phyloP scores from a whole-genome alignment of 176 grass and related monocot species.

The Hordeum vulgare region DNA sequence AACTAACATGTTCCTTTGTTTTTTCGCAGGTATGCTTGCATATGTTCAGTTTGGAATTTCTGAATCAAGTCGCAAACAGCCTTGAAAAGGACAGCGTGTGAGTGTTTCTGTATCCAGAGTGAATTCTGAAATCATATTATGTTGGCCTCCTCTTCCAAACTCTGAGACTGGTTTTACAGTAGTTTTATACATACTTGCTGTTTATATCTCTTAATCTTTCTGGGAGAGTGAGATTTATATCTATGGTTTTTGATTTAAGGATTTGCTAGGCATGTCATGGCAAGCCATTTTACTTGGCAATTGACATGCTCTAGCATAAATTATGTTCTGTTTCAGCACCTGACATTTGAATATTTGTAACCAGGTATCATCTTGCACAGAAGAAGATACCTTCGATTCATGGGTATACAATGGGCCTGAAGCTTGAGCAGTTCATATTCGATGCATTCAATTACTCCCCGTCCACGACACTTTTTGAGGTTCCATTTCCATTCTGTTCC shows the following conservation, averaged over 20 bases:
- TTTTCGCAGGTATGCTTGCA: slow-evolving; percentile 68
- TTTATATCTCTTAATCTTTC: background rate
- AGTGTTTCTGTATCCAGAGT: slow-evolving; percentile 35
- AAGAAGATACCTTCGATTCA: slow-evolving; percentile 98
- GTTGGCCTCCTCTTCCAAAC: background rate
- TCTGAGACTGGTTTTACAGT: background rate
- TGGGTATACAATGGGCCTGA: slow-evolving; percentile 64
- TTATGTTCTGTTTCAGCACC: background rate
- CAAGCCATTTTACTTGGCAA: slow-evolving; percentile 5
- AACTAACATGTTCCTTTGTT: background rate
- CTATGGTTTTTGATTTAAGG: background rate
- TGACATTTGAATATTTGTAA: slow-evolving; percentile 9
- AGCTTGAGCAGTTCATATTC: slow-evolving; percentile 92
- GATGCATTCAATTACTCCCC: slow-evolving; percentile 89
- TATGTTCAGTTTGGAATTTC: slow-evolving; percentile 88
- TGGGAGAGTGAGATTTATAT: background rate
- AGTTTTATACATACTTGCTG: background rate
- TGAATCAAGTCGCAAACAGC: slow-evolving; percentile 83
- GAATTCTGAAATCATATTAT: background rate
- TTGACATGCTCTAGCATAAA: background rate
- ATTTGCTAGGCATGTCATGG: background rate
- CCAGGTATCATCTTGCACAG: slow-evolving; percentile 88
- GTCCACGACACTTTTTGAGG: slow-evolving; percentile 87
- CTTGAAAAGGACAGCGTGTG: slow-evolving; percentile 96
- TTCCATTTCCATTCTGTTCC: background rate